Evolutionary conservation across 1,139 yeast species (phyloP).

Genomic region (Saccharomyces uvarum): DNA sequence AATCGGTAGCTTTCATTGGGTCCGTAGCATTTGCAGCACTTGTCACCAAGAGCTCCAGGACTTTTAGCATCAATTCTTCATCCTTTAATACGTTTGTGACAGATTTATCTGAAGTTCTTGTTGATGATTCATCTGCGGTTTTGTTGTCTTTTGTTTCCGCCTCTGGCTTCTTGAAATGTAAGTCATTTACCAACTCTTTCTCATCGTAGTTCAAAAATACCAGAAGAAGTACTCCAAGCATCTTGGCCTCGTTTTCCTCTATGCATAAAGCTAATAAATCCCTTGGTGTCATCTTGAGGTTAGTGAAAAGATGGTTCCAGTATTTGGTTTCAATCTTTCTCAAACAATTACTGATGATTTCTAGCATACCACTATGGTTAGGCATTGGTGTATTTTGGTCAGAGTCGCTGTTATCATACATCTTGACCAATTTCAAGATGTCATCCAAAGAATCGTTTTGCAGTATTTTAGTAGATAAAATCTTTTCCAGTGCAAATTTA

Average conservation of each 20-base stretch:
- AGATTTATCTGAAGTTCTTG: slow-evolving; percentile 4
- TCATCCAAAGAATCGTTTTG: slow-evolving; percentile 42
- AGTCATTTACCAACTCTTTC: slow-evolving; percentile 15
- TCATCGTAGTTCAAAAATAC: slow-evolving; percentile 40
- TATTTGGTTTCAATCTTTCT: slow-evolving; percentile 59
- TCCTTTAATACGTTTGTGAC: slow-evolving; percentile 27
- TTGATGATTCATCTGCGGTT: slow-evolving; percentile 4
- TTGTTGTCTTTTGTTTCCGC: slow-evolving; percentile 14
- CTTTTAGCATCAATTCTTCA: slow-evolving; percentile 35
- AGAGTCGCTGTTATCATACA: slow-evolving; percentile 17
- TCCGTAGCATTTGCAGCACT: slow-evolving; percentile 29
- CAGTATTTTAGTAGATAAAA: slow-evolving; percentile 32
- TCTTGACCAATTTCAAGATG: slow-evolving; percentile 38
- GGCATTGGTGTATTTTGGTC: slow-evolving; percentile 9
- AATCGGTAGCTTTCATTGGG: slow-evolving; percentile 35
- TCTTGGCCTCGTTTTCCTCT: slow-evolving; percentile 37
- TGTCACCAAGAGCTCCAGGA: slow-evolving; percentile 36
- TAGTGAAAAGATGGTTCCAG: slow-evolving; percentile 49
- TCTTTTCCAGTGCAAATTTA: slow-evolving; percentile 28
- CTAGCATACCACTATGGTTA: slow-evolving; percentile 34
- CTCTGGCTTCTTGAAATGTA: slow-evolving; percentile 9
- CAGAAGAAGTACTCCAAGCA: slow-evolving; percentile 40
- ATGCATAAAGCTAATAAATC: slow-evolving; percentile 34
- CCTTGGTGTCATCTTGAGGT: slow-evolving; percentile 36
- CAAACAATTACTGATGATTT: slow-evolving; percentile 49